Base-by-base conservation (phyloP, 1,284 basidiomycete genomes). In the Ustilago crameri region DNA sequence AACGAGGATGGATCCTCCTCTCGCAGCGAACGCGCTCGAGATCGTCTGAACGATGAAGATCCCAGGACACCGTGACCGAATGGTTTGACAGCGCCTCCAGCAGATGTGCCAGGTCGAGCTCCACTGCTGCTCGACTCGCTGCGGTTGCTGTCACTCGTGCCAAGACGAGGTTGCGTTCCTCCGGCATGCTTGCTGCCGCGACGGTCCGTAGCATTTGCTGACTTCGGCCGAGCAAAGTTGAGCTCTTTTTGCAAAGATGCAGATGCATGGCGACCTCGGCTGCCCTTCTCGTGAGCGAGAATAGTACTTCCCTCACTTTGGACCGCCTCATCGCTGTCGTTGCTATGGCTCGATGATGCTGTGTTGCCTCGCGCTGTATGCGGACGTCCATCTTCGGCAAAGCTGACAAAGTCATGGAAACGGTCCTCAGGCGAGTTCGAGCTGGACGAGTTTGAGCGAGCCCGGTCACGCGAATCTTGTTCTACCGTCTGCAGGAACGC, bases 401-500 rank as follows among this genome's bases (percentile, higher is more conserved):
- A n/a, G n/a, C n/a, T n/a, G n/a, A n/a, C n/a, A n/a, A n/a, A n/a
- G n/a, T n/a, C 5, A n/a, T 42, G 3, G 15, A n/a, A 1, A 35
- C 17, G 14, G 14, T 35, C n/a, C 37, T 38, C 27, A 22, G 9
- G 0, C 48, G 3, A 9, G 32, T 34, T 5, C 23, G 35, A 30
- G 35, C 14, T 7, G 26, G 10, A n/a, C 20, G 32, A 4, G 18
- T 48, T 24, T 12, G 32, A 46, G 20, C 49, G 37, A 20, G 41
- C 20, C 15, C 61, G 51, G 12, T 72, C 59, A 5, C 49, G 64
- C 23, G 64, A 52, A 27, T 73, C 70, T 30, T 68, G 47, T 26
- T 73, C 70, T 8, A 73, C 64, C 9, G 64, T 68, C 10, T 73
- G 45, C 3, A 59, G 56, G 24, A 73, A 73, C 5, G 64, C 64